These are phyloP conservation scores for Lasiosphaeris hirsuta DNA, from an alignment of 495 filamentous ascomycete species.

Conservation along the genomic window DNA sequence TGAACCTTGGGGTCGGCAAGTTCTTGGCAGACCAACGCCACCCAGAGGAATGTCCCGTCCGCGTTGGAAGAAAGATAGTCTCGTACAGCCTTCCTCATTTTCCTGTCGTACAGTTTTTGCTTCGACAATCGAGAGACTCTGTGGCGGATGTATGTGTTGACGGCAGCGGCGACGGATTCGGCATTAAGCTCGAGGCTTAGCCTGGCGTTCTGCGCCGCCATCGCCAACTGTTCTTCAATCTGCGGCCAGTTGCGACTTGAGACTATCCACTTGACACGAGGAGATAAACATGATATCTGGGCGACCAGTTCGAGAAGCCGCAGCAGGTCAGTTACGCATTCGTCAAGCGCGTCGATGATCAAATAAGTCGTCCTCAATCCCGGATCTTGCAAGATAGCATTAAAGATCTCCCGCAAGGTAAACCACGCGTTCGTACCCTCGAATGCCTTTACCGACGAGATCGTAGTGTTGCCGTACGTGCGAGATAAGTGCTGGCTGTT, in stretches of 20 bases:
- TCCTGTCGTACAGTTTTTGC: slow-evolving; percentile 9
- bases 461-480: slow-evolving; percentile 36
- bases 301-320: slow-evolving; percentile 6
- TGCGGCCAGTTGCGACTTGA: slow-evolving; percentile 15
- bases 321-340: slow-evolving; percentile 6
- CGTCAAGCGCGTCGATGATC: slow-evolving; percentile 14
- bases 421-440: slow-evolving; percentile 31
- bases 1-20: slow-evolving; percentile 9
- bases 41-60: slow-evolving; percentile 34
- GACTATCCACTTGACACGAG: slow-evolving; percentile 16
- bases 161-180: slow-evolving; percentile 17
- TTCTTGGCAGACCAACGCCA: slow-evolving; percentile 30
- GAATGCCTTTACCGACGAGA: slow-evolving; percentile 27
- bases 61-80: slow-evolving; percentile 23
- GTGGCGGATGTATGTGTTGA: slow-evolving; percentile 31
- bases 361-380: neutral
- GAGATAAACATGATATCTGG: neutral
- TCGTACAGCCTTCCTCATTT: slow-evolving; percentile 15
- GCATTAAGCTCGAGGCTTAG: slow-evolving; percentile 34
- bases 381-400: slow-evolving; percentile 22
- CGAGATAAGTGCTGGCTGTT: slow-evolving; percentile 34
- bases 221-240: slow-evolving; percentile 22
- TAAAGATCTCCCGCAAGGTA: slow-evolving; percentile 29
- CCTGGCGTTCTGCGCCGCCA: slow-evolving; percentile 12
- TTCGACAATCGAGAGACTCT: slow-evolving; percentile 28